Base-by-base conservation (phyloP, 2,329 filamentous ascomycete species). In the Cladophialophora carrionii region DNA sequence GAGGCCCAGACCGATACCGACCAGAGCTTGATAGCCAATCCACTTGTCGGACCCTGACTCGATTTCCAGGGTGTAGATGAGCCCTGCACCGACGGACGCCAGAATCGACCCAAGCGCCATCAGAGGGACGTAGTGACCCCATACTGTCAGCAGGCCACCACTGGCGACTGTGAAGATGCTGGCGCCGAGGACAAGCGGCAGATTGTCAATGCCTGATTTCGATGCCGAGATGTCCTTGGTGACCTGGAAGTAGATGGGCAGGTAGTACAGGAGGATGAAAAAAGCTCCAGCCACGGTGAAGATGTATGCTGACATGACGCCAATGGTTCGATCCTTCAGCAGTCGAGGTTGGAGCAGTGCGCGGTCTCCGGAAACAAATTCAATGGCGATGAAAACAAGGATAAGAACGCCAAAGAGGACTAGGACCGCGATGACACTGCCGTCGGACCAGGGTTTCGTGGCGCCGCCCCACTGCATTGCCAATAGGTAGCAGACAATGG, bases 201-300 rank as follows among this genome's bases (percentile, higher is more conserved):
- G 68, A 57, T 79, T 81, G 37, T 74, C 72, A 12, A 83, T 73
- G 4, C 81, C 81, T 1, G 75, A 78, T 26, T 71, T 59, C 12
- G 74, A 71, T 0, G 81, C 73, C 8, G 68, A 74, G 12, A 73
- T 72, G 54, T 73, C 72, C 22, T 72, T 68, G 8, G 81, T 74
- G 0, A 74, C 73, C 70, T 84, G 81, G 72, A 84, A 83, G 69
- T 81, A 83, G 37, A 83, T 79, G 8, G 80, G 80, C 0, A 82
- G 72, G 68, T 80, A 82, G 71, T 81, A 82, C 9, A 82, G 68
- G 1, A 77, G 57, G 14, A 79, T 26, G 62, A 79, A 75, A 61
- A 76, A 79, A 12, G 65, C 57, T 9, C 78, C 77, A 2, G 70
- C 70, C 22, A 75, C 68, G 66, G 79, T 74, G 69, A 80, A 75